Base-by-base conservation (phyloP, 164 flowering plant species). In the Pachysandra terminalis region DNA sequence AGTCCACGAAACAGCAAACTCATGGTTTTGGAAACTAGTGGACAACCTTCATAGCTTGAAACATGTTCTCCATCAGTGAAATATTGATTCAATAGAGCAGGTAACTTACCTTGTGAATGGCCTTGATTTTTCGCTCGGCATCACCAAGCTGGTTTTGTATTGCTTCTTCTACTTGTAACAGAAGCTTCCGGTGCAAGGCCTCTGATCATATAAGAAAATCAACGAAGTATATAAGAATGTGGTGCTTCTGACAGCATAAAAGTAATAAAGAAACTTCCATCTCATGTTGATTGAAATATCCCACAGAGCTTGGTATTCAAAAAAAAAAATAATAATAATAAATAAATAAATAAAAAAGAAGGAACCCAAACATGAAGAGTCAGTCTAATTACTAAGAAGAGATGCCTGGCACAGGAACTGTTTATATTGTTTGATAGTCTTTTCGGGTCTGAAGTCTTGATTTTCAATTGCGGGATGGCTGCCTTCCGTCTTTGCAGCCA, bases 151-250 rank as follows among this genome's bases (percentile, higher is more conserved):
- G 85, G 59, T 57, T 69, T 64, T 77, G 75, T 26, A 87, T 76
- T 68, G 79, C 83, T 73, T 83, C 87, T 81, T 89, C 91, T 63
- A 72, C 79, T 72, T 87, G 83, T 70, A 35, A 48, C 49, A 93
- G 77, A 74, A 82, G 80, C 81, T 84, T 94, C 65, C 69, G 77
- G 68, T 91, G 94, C 37, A 81, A 81, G 61, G 83, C 75, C 74
- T 85, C 98, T 90, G 83, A 71, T 28, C 27, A 48, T 25, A 24
- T 17, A 32, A 51, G 52, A 59, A 48, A 56, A 68, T 64, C 56
- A 73, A 40, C 24, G 64, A 63, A 71, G 16, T 16, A 54, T n/a
- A 56, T 56, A 26, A 45, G 58, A 56, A 53, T 28, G 63, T 10
- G n/a, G 40, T 68, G 64, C n/a, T 35, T 63, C 21, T 66, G 60